Base-by-base conservation (phyloP, 2,329 filamentous ascomycete genomes). In the Botryotinia convoluta region DNA sequence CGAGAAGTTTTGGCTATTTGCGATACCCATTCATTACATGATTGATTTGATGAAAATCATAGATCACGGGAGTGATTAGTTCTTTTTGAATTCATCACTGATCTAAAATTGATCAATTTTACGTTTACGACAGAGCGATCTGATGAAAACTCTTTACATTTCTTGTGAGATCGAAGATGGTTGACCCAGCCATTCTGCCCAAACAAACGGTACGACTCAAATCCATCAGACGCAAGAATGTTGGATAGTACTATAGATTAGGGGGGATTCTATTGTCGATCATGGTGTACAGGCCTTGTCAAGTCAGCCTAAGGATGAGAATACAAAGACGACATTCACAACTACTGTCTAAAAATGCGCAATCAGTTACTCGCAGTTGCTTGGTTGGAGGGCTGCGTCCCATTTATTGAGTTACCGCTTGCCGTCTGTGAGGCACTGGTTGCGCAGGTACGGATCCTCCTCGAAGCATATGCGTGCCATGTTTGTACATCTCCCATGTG, bases 11-110 rank as follows among this genome's bases (percentile, higher is more conserved):
- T 69, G 16, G 10, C 20, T 39, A 32, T 57, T 44, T 69, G 48
- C 22, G 65, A 69, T 69, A 69, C 65, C 65, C 65, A 20, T 44
- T 32, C 65, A 20, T 44, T 32, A 32, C 18, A 42, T 57, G n/a
- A 37, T 26, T 57, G n/a, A n/a, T n/a, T 42, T 42, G 22, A 26
- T 1, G 29, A 18, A 42, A 44, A 29, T 29, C 10, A 68, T 32
- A 29, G 37, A 57, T 26, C 10, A 57, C 10, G n/a, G 39, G 26
- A 26, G 1, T 22, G 2, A 44, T 44, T n/a, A 32, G 10, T 29
- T 48, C 5, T 57, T 68, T 22, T 20, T 1, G 7, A 32, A 57
- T 26, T 44, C 14, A 18, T 20, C 9, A n/a, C 3, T 57, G 18
- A 42, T 69, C 22, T 26, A 4, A 32, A 8, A 16, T 69, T 18